phyloP scores from a whole-genome alignment of 140 eudicot genomes.

The Ambrosia hybrid region DNA sequence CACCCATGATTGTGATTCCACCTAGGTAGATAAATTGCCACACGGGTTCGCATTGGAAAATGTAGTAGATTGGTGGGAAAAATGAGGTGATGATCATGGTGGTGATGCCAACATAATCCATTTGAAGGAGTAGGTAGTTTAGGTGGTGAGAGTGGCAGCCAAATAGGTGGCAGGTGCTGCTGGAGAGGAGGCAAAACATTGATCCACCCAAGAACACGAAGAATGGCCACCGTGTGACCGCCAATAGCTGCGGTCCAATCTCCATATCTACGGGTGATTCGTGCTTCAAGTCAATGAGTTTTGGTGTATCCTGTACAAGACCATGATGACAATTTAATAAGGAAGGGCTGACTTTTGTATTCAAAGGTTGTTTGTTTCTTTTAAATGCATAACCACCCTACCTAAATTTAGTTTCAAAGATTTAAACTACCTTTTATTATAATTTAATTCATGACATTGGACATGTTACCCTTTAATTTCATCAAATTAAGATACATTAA shows the following conservation, averaged over 20 bases:
- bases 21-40: conserved; percentile 81
- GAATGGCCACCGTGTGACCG: conserved; percentile 74
- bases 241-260: conserved; percentile 32
- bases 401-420: not conserved
- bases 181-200: conserved; percentile 93
- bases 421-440: not conserved
- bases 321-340: not conserved
- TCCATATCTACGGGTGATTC: conserved; percentile 41
- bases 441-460: not conserved
- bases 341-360: not conserved
- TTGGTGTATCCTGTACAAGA: conserved; percentile 53
- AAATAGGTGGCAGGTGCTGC: conserved; percentile 86
- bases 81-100: conserved; percentile 93
- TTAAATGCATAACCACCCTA: not conserved
- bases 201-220: conserved; percentile 83
- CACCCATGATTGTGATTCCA: conserved; percentile 75
- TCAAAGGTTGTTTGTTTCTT: not conserved
- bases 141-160: conserved; percentile 77
- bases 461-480: not conserved
- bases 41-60: conserved; percentile 72
- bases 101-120: conserved; percentile 79
- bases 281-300: conserved; percentile 57
- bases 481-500: not conserved
- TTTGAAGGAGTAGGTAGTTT: conserved; percentile 55
- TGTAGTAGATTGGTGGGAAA: conserved; percentile 95